phyloP scores from a whole-genome alignment of 2,329 filamentous ascomycete genomes.

The Furcasterigmium sp. region DNA sequence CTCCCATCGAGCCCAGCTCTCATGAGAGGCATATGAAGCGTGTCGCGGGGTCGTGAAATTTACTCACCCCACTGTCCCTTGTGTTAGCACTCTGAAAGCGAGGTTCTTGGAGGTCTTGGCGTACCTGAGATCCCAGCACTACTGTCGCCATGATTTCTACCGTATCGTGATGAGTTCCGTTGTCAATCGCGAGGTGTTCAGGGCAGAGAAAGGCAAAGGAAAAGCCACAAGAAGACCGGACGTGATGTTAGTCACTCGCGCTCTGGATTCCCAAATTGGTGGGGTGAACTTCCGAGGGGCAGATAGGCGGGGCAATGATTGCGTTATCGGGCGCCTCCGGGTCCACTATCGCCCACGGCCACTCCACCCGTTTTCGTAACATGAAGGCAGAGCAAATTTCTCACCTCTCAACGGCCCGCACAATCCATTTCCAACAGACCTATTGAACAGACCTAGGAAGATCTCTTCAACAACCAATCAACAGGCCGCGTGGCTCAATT shows the following conservation, averaged over 20 bases:
- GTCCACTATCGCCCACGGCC: not conserved
- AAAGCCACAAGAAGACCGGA: not conserved
- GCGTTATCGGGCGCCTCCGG: not conserved
- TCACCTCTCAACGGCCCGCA: too few relatives aligned
- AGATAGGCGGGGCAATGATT: not conserved
- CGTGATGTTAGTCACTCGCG: not conserved
- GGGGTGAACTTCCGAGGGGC: not conserved
- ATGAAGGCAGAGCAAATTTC: too few relatives aligned
- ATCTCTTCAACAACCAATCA: not conserved
- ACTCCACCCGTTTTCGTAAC: too few relatives aligned
- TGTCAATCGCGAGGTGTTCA: not conserved
- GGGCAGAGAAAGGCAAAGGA: not conserved
- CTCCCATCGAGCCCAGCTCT: too few relatives aligned
- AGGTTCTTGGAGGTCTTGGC: not conserved
- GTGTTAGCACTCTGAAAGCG: too few relatives aligned
- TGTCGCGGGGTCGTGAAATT: not conserved
- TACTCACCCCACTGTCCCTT: not conserved
- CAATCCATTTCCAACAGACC: too few relatives aligned
- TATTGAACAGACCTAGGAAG: not conserved
- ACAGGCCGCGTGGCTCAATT: conserved; percentile 1
- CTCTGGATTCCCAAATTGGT: not conserved
- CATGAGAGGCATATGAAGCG: too few relatives aligned
- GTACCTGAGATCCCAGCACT: not conserved
- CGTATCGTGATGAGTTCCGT: not conserved
- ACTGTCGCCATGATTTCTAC: conserved; percentile 1